phyloP scores from a whole-genome alignment of 495 filamentous ascomycete genomes.

The Xeromyces bisporus region DNA sequence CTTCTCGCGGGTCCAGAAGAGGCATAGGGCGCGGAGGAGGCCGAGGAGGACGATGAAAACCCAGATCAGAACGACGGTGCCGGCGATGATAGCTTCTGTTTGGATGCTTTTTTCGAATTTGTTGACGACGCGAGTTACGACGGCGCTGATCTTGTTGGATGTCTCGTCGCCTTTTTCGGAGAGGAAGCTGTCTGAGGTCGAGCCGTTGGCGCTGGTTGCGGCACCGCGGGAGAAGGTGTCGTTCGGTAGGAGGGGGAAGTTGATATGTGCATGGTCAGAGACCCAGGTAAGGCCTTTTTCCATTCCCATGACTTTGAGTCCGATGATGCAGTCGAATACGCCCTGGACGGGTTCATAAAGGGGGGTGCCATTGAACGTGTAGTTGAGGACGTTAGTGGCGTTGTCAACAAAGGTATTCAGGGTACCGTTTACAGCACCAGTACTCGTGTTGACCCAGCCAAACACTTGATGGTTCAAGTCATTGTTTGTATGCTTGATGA shows the following conservation, averaged over 20 bases:
- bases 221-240: constrained; percentile 77
- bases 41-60: constrained; percentile 60
- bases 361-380: constrained; percentile 63
- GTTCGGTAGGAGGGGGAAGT: constrained; percentile 60
- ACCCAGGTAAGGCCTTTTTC: constrained; percentile 83
- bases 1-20: constrained; percentile 24
- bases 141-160: constrained; percentile 63
- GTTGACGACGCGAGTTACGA: constrained; percentile 46
- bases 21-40: constrained; percentile 42
- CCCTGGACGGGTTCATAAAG: constrained; percentile 56
- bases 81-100: constrained; percentile 62
- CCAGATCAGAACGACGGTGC: constrained; percentile 53
- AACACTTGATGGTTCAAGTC: constrained; percentile 73
- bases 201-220: constrained; percentile 35
- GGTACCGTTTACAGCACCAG: constrained; percentile 65
- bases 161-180: constrained; percentile 49
- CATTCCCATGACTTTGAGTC: constrained; percentile 56
- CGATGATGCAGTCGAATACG: constrained; percentile 58
- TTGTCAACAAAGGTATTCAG: constrained; percentile 64
- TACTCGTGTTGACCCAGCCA: constrained; percentile 75
- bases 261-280: constrained; percentile 63
- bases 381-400: constrained; percentile 51
- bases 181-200: constrained; percentile 50
- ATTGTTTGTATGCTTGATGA: constrained; percentile 45
- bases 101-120: constrained; percentile 47